Percentiles rank a stretch among this genome's conserved stretches.
These are phyloP conservation scores for Lentinus polychrous DNA, from an alignment of 1,284 basidiomycete genomes.

Conservation along the genomic window DNA sequence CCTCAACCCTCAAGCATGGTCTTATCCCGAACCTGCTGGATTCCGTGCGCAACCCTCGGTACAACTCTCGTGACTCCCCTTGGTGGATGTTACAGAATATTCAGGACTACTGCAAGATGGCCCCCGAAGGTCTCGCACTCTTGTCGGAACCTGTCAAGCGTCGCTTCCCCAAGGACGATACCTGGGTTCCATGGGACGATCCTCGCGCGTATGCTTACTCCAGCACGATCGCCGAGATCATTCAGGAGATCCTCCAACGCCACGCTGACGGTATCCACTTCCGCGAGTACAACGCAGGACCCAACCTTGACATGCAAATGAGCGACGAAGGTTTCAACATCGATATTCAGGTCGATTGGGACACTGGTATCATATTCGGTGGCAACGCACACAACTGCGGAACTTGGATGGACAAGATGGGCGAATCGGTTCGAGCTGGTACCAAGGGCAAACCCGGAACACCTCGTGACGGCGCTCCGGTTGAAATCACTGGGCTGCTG, in stretches of 20 bases:
- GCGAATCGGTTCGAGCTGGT: constrained; percentile 84
- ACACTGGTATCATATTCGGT: constrained; percentile 84
- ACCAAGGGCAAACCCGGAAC: constrained; percentile 94
- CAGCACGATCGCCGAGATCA: constrained; percentile 84
- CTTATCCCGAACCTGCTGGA: constrained; percentile 92
- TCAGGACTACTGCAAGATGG: constrained; percentile 85
- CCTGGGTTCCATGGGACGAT: constrained; percentile 92
- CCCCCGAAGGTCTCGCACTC: constrained; percentile 79
- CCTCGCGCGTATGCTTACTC: constrained; percentile 75
- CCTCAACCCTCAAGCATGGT: constrained; percentile 82
- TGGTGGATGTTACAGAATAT: constrained; percentile 99
- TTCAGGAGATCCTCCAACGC: constrained; percentile 94
- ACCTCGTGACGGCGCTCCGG: constrained; percentile 90
- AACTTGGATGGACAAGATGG: constrained; percentile 99
- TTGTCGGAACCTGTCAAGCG: constrained; percentile 81
- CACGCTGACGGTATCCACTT: constrained; percentile 93
- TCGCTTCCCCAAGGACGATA: constrained; percentile 90
- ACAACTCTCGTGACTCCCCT: constrained; percentile 88
- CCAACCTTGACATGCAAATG: constrained; percentile 96
- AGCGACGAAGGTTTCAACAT: constrained; percentile 90
- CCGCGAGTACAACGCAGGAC: constrained; percentile 93
- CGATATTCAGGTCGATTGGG: constrained; percentile 91
- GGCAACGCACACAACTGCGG: constrained; percentile 84
- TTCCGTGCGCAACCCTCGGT: constrained; percentile 79
- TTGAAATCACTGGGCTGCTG: constrained; percentile 91